phyloP scores from a whole-genome alignment of 169 alveolate genomes.

The Besnoitia besnoiti region DNA sequence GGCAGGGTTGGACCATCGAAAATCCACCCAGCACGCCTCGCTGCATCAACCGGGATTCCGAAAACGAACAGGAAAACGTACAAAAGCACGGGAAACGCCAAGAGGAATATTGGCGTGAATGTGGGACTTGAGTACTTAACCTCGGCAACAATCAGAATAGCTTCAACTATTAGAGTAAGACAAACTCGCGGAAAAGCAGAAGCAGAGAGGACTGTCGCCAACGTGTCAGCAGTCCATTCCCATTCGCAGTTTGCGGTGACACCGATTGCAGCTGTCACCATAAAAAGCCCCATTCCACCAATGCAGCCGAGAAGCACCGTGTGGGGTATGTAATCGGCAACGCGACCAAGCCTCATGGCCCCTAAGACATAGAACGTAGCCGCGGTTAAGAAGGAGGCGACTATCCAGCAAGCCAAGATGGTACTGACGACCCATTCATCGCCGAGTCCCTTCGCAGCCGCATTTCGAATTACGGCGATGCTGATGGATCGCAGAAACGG shows the following conservation, averaged over 20 bases:
- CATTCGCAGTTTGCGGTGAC: conserved; percentile 37
- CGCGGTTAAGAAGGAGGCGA: not conserved
- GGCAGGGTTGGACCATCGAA: not conserved
- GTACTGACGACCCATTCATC: conserved; percentile 31
- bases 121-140: not conserved
- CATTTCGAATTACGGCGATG: not conserved
- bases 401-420: conserved; percentile 6
- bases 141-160: conserved; percentile 8
- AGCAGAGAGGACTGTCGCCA: not conserved
- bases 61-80: not conserved
- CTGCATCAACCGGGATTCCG: conserved; percentile 7
- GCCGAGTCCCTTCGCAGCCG: not conserved
- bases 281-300: conserved; percentile 45
- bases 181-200: not conserved
- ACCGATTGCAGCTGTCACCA: conserved; percentile 30
- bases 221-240: not conserved
- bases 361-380: not conserved
- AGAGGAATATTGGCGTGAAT: not conserved
- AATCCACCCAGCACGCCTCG: not conserved
- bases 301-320: conserved; percentile 35
- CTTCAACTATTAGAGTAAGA: conserved; percentile 1
- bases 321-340: conserved; percentile 7
- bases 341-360: not conserved
- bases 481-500: conserved; percentile 20
- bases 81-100: conserved; percentile 4